Evolutionary conservation across 1,284 basidiomycete species (phyloP), one percentile per base, ranked within the genome.

Genomic region (Tylopilus orsonianus): DNA sequence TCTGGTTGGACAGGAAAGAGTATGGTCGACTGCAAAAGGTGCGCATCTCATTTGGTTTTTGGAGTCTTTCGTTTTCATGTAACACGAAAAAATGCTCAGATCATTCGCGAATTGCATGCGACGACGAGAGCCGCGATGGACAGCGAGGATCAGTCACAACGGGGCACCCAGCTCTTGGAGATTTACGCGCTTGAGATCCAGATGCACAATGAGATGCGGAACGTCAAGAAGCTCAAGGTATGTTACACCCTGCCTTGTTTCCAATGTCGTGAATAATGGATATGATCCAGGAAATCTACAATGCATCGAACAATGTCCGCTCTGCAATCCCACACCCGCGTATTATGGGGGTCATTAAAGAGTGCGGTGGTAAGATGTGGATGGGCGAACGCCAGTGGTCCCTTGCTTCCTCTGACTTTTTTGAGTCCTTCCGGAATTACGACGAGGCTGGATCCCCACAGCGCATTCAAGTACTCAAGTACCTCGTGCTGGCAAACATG

Each of bases 281-380:
- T 27, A 10, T 43, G 4, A 19, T 27, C 38, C 61, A 94, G 92
- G 93, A 97, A 69, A 97, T 98, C 45, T 99, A 99, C 73, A 93
- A 97, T 56, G 93, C 95, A 5, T 90, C 93, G 2, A 89, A 91
- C 57, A 82, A 85, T 46, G 93, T 99, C 48, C 89, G 91, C 46
- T 96, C 93, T 27, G 97, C 97, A 8, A 98, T 99, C 52, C 95
- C 96, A 9, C 97, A 99, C 71, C 97, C 97, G 8, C 84, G 94
- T 22, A 98, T 99, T 63, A 94, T 98, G 89, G 97, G 96, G 44
- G 91, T 98, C 46, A 99, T 99, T 70, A 93, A 95, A 63, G 97
- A 99, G 69, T 98, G 96, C 58, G 97, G 97, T 12, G 97, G 97
- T 8, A 99, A 99, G 73, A 99, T 99, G 97, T 97, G 97, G 93